Conservation (phyloP, 768 basidiomycete genomes). For the Podaxis sp. region DNA sequence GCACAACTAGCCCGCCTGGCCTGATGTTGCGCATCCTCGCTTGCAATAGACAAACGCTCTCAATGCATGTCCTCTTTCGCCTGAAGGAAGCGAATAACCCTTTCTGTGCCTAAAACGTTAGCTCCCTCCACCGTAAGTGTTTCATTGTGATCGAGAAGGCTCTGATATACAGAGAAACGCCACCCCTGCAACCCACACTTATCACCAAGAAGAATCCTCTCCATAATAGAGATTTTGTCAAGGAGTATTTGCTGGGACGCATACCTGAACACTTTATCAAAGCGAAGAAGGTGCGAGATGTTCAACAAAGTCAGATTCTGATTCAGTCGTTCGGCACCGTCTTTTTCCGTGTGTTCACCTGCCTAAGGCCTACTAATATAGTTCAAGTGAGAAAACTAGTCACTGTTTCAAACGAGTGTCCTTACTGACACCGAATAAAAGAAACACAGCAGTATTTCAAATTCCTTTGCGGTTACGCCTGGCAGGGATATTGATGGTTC, state of each 20-base stretch:
- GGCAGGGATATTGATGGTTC: constrained; percentile 32
- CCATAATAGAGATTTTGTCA: constrained; percentile 23
- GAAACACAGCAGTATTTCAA: constrained; percentile 38
- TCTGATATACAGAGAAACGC: constrained; percentile 38
- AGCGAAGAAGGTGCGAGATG: constrained; percentile 38
- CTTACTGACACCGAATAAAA: constrained; percentile 35
- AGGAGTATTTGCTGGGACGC: constrained; percentile 29
- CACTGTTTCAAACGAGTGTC: background rate
- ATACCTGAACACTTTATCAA: constrained; percentile 32
- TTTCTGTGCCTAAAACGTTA: constrained; percentile 27
- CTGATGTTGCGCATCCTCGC: too few species aligned
- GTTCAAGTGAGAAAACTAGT: background rate
- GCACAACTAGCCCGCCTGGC: too few species aligned
- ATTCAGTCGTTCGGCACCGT: constrained; percentile 11
- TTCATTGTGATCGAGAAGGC: constrained; percentile 33
- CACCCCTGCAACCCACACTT: constrained; percentile 38
- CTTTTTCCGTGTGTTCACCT: background rate
- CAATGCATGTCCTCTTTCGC: background rate
- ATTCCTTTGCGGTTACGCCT: constrained; percentile 32
- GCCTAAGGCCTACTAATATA: background rate
- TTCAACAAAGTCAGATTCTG: constrained; percentile 39
- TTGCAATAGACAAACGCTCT: too few species aligned
- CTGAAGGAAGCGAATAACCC: background rate
- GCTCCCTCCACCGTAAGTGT: constrained; percentile 29
- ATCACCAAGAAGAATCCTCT: constrained; percentile 36